Base-by-base conservation (phyloP, 1,284 basidiomycete species). In the Cryptococcus neoformans region DNA sequence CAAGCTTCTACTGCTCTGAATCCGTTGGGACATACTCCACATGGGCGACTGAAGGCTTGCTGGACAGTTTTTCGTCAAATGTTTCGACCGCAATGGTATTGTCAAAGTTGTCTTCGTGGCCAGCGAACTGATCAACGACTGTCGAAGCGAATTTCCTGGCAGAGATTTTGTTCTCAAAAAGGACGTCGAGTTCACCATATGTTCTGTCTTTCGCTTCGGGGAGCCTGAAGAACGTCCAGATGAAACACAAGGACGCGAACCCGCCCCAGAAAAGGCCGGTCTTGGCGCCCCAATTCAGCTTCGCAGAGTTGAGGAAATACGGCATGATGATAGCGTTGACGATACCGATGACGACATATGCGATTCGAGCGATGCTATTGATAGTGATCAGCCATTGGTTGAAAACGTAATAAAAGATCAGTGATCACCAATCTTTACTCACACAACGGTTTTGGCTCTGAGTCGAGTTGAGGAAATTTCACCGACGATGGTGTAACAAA, bases 271-370 rank as follows among this genome's bases (percentile, higher is more conserved):
- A 70, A 39, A 65, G 54, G 38, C 63, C 68, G 2, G 61, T 62
- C 55, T 65, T 65, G 39, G 56, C 61, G 11, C 65, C 58, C 63
- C 67, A 69, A 56, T 66, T 62, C 54, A 60, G 10, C 40, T 59
- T 12, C 28, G 54, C 16, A 1, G 56, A 40, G 57, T 65, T 65
- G 50, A 67, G 50, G 55, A 61, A 54, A 54, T 65, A 63, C 2
- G 63, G 60, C 56, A 58, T 59, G 54, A 66, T 47, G 41, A 68
- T 53, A 12, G 39, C 44, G 40, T 52, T 53, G 44, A 59, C 44
- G 44, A 60, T 58, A 53, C 55, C 77, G 59, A 70, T 69, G 42
- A 80, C 63, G 61, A 79, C 77, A 73, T 80, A 81, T 7, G 68
- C 58, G 58, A 75, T 78, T 39, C 63, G 50, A 10, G 60, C 58